Evolutionary conservation across 768 basidiomycete species (phyloP).

Genomic region (Leccinum ochraceum): DNA sequence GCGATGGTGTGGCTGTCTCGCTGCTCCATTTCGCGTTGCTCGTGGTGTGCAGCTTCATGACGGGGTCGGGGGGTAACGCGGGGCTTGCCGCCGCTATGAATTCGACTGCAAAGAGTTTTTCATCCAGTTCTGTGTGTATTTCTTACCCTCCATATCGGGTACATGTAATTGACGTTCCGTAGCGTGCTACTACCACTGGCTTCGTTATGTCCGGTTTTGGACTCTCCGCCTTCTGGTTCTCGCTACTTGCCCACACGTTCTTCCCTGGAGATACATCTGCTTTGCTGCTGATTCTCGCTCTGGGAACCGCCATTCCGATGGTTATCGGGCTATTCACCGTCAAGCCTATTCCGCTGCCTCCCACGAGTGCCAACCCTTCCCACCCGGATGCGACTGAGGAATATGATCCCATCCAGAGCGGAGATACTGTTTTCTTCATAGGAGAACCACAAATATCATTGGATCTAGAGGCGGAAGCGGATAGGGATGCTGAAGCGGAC

Average conservation of each 20-base stretch:
- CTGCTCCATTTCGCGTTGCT: slow-evolving; percentile 50
- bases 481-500: slow-evolving; percentile 14
- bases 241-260: slow-evolving; percentile 65
- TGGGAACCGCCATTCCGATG: slow-evolving; percentile 82
- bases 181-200: slow-evolving; percentile 78
- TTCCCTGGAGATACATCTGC: slow-evolving; percentile 80
- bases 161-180: background rate
- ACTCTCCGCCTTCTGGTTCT: slow-evolving; percentile 89
- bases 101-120: slow-evolving; percentile 80
- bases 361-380: slow-evolving; percentile 23
- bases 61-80: slow-evolving; percentile 75
- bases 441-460: slow-evolving; percentile 19
- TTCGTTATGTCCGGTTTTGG: slow-evolving; percentile 87
- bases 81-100: slow-evolving; percentile 75
- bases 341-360: slow-evolving; percentile 62
- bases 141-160: background rate
- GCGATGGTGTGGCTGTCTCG: slow-evolving; percentile 40
- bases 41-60: slow-evolving; percentile 64
- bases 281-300: slow-evolving; percentile 70
- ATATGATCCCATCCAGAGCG: slow-evolving; percentile 21
- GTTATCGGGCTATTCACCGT: slow-evolving; percentile 74
- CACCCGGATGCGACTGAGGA: slow-evolving; percentile 8
- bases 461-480: slow-evolving; percentile 7
- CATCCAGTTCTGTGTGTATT: slow-evolving; percentile 60
- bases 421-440: slow-evolving; percentile 25